Evolutionary conservation across 2,329 filamentous ascomycete species (phyloP), one percentile per base, ranked within the genome.

Genomic region (Colletotrichum sp.): DNA sequence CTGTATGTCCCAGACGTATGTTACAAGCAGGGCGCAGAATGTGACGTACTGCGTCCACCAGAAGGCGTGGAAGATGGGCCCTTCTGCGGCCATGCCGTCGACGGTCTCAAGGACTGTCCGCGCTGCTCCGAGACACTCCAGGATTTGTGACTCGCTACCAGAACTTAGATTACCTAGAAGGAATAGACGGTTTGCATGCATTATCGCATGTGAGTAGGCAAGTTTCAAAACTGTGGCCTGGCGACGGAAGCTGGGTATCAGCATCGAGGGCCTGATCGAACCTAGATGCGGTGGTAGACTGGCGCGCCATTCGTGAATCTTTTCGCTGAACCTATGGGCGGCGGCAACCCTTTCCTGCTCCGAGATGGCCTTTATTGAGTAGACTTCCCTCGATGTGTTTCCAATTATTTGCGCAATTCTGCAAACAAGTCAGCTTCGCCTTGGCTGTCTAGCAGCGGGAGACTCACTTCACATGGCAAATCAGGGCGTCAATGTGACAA

Each of bases 31-130:
- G 1, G 89, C 89, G 77, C 88, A 90, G 72, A 91, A 90, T 0
- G 88, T 86, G 6, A 90, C 88, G 77, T 90, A 90, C 49, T 89
- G 87, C 29, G 87, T 90, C 80, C 88, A 90, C 87, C 89, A 90
- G 52, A 89, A 87, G 0, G 87, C 86, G 68, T 88, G 85, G 66
- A 78, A 78, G 29, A 77, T 74, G 25, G 77, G 75, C 0, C 77
- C 84, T 8, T 85, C 84, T 2, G 82, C 79, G 27, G 85, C 85
- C 34, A 88, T 82, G 13, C 84, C 82, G 68, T 87, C 84, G 9
- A 89, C 86, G 2, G 85, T 85, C 29, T 87, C 83, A 0, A 90
- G 83, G 2, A 88, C 86, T 0, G 82, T 82, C 75, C 86, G 85
- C 11, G 89, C 89, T 2, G 89, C 88, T 19, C 83, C 81, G 4